Base-by-base conservation (phyloP, 2,329 filamentous ascomycete species). In the Sarocladium oryzae region DNA sequence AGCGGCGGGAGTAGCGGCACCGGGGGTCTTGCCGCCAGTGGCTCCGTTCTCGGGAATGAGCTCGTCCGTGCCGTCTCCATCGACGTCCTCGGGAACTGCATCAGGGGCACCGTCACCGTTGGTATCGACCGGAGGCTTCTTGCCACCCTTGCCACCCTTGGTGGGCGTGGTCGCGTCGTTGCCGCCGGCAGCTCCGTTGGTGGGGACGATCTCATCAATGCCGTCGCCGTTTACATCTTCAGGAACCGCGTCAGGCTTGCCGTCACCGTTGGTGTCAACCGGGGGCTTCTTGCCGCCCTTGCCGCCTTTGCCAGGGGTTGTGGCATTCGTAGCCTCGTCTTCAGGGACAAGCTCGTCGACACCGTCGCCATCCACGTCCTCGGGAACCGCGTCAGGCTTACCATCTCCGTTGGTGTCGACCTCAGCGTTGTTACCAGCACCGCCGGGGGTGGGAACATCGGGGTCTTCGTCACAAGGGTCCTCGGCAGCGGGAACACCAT, bases 331-430 rank as follows among this genome's bases (percentile, higher is more conserved):
- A 43, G 40, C 40, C 21, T 28, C 40, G 21, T 24, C 23, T 11
- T 24, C 40, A 28, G 40, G 40, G n/a, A 43, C 40, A 15, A 43
- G 10, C 23, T 43, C 40, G 16, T 43, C 40, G 9, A 43, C 40
- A 43, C 40, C 40, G n/a, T 43, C 40, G 15, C 40, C 40, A 23
- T 43, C 23, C 21, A 28, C 23, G 16, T 43, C 40, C 23, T 43
- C 40, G 10, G 40, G 23, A 28, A 43, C 40, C 21, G 40, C 40
- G n/a, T 43, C 40, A 7, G 40, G 40, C 11, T 8, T 43, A 23
- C 23, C 40, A n/a, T 43, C 40, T 11, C 40, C 40, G 21, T 43
- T 16, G 23, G 40, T 43, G 40, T 43, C 40, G 21, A 43, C 40
- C 7, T 16, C 8, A n/a, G 40, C 13, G 8, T 43, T 16, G 40